These are phyloP conservation scores for Diaporthe sp. DNA, from an alignment of 2,329 filamentous ascomycete species.

Conservation along the genomic window DNA sequence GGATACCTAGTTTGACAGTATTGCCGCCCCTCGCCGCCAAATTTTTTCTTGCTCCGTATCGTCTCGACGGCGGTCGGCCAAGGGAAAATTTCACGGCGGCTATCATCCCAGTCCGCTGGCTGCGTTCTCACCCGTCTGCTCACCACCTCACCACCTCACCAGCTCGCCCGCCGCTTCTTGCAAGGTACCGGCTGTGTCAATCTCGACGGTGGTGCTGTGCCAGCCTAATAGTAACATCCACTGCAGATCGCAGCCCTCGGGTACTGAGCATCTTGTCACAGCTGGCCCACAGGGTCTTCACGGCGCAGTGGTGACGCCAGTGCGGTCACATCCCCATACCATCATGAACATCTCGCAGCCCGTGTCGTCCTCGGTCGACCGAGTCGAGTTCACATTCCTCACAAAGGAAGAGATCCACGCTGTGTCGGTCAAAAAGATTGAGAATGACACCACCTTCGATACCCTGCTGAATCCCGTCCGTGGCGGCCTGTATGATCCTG, in stretches of 20 bases:
- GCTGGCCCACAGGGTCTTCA: slow-evolving; percentile 10
- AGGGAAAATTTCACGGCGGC: slow-evolving; percentile 33
- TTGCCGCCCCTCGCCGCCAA: slow-evolving; percentile 37
- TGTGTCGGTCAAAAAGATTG: slow-evolving; percentile 93
- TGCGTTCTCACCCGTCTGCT: background rate
- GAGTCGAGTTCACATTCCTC: slow-evolving; percentile 91
- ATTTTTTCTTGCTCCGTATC: slow-evolving; percentile 28
- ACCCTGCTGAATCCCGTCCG: slow-evolving; percentile 89
- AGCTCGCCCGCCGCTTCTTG: background rate
- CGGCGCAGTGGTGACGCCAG: slow-evolving; percentile 12
- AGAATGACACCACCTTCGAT: slow-evolving; percentile 95
- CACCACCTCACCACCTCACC: background rate
- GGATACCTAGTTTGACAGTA: background rate
- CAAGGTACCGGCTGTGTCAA: slow-evolving; percentile 9
- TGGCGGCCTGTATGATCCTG: slow-evolving; percentile 92
- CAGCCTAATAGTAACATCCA: background rate
- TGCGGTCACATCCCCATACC: slow-evolving; percentile 25
- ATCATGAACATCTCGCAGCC: slow-evolving; percentile 83
- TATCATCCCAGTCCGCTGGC: background rate
- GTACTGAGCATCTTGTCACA: background rate
- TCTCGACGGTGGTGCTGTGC: background rate
- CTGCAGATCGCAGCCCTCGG: slow-evolving; percentile 1
- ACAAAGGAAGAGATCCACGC: slow-evolving; percentile 85
- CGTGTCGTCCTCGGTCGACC: slow-evolving; percentile 84
- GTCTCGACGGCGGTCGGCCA: background rate